phyloP scores from a whole-genome alignment of 768 basidiomycete species.

The Pilatotrama ljubarskyi region DNA sequence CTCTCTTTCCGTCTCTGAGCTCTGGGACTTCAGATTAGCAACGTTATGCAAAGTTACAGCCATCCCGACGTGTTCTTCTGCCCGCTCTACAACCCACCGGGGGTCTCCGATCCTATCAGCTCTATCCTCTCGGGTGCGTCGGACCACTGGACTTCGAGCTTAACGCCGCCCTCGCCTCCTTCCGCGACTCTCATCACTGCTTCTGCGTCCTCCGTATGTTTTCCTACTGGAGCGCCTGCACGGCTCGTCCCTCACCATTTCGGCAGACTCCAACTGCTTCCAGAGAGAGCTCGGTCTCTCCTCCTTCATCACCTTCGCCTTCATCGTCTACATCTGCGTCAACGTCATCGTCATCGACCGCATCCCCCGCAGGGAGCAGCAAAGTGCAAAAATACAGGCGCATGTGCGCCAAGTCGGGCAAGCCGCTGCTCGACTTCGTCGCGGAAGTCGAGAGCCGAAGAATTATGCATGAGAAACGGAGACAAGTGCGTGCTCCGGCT shows the following conservation, averaged over 20 bases:
- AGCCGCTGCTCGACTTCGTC: constrained; percentile 18
- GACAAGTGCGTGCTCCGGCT: neutral
- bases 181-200: neutral
- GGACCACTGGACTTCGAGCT: constrained; percentile 8
- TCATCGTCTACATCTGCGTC: neutral
- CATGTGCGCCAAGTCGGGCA: constrained; percentile 12
- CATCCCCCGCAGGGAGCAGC: neutral
- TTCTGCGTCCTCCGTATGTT: constrained; percentile 7
- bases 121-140: constrained; percentile 5
- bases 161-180: neutral
- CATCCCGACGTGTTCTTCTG: constrained; percentile 20
- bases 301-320: neutral
- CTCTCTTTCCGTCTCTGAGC: neutral
- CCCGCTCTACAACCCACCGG: constrained; percentile 18
- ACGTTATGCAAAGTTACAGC: constrained; percentile 18
- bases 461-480: constrained; percentile 8
- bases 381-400: constrained; percentile 15
- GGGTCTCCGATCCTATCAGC: constrained; percentile 12
- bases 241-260: neutral
- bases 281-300: constrained; percentile 1
- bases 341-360: neutral
- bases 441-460: constrained; percentile 15
- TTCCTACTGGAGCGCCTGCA: neutral
- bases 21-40: neutral
- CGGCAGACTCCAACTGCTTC: neutral